A percentile compares a stretch with the other conserved stretches of the same genome.
Conservation (phyloP, 2,329 filamentous ascomycete species). For the Blumeriella jaapii region DNA sequence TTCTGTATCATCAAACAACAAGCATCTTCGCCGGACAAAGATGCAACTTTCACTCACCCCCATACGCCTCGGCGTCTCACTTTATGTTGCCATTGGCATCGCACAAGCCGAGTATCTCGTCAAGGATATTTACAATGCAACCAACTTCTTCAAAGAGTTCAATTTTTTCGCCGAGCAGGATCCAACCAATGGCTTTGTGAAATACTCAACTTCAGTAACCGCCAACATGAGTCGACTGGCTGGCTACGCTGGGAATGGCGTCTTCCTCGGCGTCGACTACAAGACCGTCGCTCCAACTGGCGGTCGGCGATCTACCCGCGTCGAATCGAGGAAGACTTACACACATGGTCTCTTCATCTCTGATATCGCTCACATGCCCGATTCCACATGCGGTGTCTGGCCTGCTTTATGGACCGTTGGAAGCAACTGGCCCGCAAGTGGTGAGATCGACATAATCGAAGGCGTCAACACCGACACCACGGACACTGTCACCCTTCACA, state of each 20-base stretch:
- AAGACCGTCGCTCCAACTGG: conserved; percentile 40
- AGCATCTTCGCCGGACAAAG: conserved; percentile 5
- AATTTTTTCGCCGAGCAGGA: conserved; percentile 46
- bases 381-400: conserved; percentile 45
- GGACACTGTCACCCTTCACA: conserved; percentile 59
- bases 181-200: conserved; percentile 65
- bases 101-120: conserved; percentile 31
- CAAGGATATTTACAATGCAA: conserved; percentile 32
- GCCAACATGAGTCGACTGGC: conserved; percentile 45
- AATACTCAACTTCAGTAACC: conserved; percentile 41
- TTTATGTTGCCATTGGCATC: conserved; percentile 21
- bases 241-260: conserved; percentile 31
- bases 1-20: not conserved
- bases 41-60: conserved; percentile 20
- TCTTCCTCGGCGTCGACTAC: conserved; percentile 62
- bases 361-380: conserved; percentile 49
- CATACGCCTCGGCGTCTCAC: conserved; percentile 22
- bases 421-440: conserved; percentile 52
- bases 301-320: conserved; percentile 59
- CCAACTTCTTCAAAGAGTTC: conserved; percentile 37
- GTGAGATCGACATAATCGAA: conserved; percentile 75
- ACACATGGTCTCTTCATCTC: conserved; percentile 45
- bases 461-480: conserved; percentile 53
- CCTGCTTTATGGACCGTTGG: conserved; percentile 48
- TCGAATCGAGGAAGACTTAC: conserved; percentile 44